A percentile compares a stretch with the other conserved stretches of the same genome.
phyloP scores from a whole-genome alignment of 176 grass and related monocot genomes.

The Stipa capillata region DNA sequence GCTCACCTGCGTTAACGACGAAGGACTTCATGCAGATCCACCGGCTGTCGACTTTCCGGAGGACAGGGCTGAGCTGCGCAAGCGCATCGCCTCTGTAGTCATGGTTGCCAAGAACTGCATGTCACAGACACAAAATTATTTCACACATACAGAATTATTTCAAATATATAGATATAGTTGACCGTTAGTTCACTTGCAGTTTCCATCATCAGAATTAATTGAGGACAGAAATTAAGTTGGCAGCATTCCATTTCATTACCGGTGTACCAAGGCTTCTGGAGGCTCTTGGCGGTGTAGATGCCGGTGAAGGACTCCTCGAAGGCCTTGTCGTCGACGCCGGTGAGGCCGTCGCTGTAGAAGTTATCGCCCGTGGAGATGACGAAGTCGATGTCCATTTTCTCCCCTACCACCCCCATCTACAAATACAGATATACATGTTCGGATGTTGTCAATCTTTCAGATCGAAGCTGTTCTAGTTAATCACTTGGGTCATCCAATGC shows the following conservation, averaged over 20 bases:
- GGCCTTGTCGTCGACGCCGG: conserved; percentile 30
- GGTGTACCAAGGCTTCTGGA: conserved; percentile 64
- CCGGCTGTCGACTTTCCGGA: conserved; percentile 38
- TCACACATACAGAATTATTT: background rate
- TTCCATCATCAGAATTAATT: background rate
- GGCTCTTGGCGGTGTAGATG: conserved; percentile 60
- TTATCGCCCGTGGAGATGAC: conserved; percentile 67
- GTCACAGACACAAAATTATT: background rate
- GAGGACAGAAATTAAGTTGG: background rate
- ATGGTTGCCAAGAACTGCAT: conserved; percentile 77
- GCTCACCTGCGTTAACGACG: conserved; percentile 50
- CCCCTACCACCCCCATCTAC: conserved; percentile 56
- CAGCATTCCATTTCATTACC: conserved; percentile 21
- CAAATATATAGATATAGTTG: background rate
- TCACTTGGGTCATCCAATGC: too few species aligned
- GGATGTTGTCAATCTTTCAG: background rate
- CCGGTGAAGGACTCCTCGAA: conserved; percentile 67
- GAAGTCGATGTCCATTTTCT: conserved; percentile 53
- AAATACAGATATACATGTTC: background rate
- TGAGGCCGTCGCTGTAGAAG: conserved; percentile 56
- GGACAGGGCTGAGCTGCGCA: conserved; percentile 35
- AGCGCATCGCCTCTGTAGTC: conserved; percentile 61
- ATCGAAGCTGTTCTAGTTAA: background rate
- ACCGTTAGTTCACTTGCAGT: too few species aligned
- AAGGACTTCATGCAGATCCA: conserved; percentile 79